A percentile compares a stretch with the other conserved stretches of the same genome.
Conservation (phyloP, 1,139 yeast species). For the Blastobotrys ciferrii region DNA sequence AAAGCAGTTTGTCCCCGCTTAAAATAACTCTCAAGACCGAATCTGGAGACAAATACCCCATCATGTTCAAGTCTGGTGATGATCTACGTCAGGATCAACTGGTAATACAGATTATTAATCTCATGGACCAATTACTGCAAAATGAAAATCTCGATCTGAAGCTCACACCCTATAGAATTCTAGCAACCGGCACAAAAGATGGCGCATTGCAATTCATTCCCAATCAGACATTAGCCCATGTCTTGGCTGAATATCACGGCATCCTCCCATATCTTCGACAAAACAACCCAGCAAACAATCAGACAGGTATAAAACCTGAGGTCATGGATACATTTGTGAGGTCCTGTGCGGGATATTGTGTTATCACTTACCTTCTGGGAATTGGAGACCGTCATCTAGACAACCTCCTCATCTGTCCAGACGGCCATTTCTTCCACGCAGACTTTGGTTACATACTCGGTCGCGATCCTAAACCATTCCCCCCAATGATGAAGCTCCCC, state of each 20-base stretch:
- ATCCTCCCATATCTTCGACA: slow-evolving; percentile 67
- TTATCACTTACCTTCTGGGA: slow-evolving; percentile 87
- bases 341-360: slow-evolving; percentile 98
- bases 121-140: slow-evolving; percentile 86
- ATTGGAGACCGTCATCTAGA: slow-evolving; percentile 98
- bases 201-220: slow-evolving; percentile 94
- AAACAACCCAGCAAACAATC: slow-evolving; percentile 60
- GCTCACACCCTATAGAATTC: slow-evolving; percentile 82
- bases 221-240: slow-evolving; percentile 83
- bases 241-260: slow-evolving; percentile 66
- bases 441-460: slow-evolving; percentile 97
- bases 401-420: slow-evolving; percentile 67
- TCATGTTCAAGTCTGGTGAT: slow-evolving; percentile 95
- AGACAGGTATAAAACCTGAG: slow-evolving; percentile 68
- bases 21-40: slow-evolving; percentile 74
- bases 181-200: slow-evolving; percentile 87
- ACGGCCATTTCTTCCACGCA: slow-evolving; percentile 90
- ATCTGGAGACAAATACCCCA: slow-evolving; percentile 59
- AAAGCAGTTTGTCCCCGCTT: slow-evolving; percentile 84
- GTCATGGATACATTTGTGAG: slow-evolving; percentile 93
- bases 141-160: slow-evolving; percentile 88
- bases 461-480: slow-evolving; percentile 96
- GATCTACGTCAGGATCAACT: slow-evolving; percentile 95
- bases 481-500: slow-evolving; percentile 96
- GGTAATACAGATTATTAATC: slow-evolving; percentile 83